Conservation (phyloP, 306 rosid species). For the Lathyrus aphaca region DNA sequence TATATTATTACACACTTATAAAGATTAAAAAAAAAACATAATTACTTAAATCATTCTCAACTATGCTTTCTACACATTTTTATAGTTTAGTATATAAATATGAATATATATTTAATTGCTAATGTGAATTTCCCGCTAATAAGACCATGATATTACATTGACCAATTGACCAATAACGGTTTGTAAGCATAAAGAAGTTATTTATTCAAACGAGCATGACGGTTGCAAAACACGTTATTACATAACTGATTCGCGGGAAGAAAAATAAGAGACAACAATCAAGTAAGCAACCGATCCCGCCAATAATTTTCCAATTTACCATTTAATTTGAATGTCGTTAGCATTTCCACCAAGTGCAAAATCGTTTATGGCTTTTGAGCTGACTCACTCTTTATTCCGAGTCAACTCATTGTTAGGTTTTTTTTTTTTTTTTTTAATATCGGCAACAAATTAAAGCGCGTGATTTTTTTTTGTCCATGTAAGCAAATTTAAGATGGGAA, state of each 20-base stretch:
- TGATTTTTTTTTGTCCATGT: too few species aligned
- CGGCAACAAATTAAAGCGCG: too few species aligned
- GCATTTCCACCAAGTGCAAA: neutral
- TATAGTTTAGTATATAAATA: too few species aligned
- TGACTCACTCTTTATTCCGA: neutral
- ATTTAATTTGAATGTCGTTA: neutral
- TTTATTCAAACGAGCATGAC: neutral
- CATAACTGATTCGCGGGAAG: neutral
- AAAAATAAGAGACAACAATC: neutral
- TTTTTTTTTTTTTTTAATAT: too few species aligned
- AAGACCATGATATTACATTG: neutral
- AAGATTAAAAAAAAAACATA: too few species aligned
- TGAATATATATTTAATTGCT: too few species aligned
- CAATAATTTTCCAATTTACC: neutral
- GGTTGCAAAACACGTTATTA: neutral
- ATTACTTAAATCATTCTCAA: too few species aligned
- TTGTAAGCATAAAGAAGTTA: neutral
- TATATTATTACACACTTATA: too few species aligned
- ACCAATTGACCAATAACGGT: slow-evolving; percentile 5
- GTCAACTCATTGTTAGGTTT: too few species aligned
- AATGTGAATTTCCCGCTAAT: neutral
- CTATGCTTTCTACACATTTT: too few species aligned
- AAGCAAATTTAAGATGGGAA: too few species aligned
- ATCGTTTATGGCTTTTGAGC: neutral
- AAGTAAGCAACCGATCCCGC: neutral